These are phyloP conservation scores for Aurantiochytrium sp. DNA, from an alignment of 108 stramenopile genomes.

Conservation along the genomic window DNA sequence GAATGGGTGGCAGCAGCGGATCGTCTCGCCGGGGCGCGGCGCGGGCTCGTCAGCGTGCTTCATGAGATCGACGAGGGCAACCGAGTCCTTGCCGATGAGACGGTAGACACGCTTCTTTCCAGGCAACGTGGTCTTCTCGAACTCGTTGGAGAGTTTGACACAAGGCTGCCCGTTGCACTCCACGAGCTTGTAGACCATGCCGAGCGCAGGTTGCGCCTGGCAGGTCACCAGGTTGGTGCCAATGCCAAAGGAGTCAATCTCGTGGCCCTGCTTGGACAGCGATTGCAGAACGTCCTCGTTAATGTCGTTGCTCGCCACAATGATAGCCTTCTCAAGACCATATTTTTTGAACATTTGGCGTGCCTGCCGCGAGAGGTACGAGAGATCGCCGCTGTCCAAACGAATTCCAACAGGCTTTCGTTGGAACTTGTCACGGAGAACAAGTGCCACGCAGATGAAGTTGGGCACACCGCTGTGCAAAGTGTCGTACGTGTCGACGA, in stretches of 20 bases:
- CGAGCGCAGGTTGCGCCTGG: conserved; percentile 95
- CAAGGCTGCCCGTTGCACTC: conserved; percentile 66
- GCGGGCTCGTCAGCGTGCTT: conserved; percentile 48
- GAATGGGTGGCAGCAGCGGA: conserved; percentile 85
- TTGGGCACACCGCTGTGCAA: conserved; percentile 80
- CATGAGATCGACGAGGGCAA: conserved; percentile 77
- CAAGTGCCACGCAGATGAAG: conserved; percentile 79
- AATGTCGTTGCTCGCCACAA: conserved; percentile 94
- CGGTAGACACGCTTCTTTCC: conserved; percentile 68
- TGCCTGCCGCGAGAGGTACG: conserved; percentile 63
- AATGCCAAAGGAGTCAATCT: conserved; percentile 92
- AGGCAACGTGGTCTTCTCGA: conserved; percentile 62
- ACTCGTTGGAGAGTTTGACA: conserved; percentile 83
- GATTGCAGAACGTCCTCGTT: conserved; percentile 76
- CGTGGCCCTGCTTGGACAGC: conserved; percentile 71
- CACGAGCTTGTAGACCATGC: conserved; percentile 43
- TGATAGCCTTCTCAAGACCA: conserved; percentile 46
- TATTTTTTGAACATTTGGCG: conserved; percentile 39
- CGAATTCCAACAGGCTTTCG: conserved; percentile 78
- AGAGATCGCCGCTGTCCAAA: conserved; percentile 89
- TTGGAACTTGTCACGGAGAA: conserved; percentile 69
- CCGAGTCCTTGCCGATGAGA: conserved; percentile 60
- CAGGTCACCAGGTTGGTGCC: conserved; percentile 97
- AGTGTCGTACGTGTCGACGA: conserved; percentile 97
- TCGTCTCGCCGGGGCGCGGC: conserved; percentile 51